Conservation (phyloP, 371 early-diverging fungal genomes). For the Actinomortierella ambigua region DNA sequence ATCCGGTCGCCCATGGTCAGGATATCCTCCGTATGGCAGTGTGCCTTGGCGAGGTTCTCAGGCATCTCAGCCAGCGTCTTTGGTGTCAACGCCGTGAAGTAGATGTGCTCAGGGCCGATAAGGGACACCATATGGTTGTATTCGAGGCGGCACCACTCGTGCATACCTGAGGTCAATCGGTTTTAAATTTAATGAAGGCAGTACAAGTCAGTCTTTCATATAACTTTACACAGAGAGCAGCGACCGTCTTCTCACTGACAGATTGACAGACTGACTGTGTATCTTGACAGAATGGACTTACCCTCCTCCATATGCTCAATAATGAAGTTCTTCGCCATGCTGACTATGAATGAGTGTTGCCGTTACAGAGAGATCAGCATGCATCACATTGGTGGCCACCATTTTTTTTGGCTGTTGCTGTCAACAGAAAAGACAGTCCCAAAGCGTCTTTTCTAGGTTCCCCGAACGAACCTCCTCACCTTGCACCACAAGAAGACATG, state of each 20-base stretch:
- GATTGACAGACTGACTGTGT: constrained; percentile 20
- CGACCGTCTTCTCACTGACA: not conserved
- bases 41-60: constrained; percentile 57
- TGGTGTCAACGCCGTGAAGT: constrained; percentile 62
- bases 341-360: constrained; percentile 4
- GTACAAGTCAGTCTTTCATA: too few species aligned
- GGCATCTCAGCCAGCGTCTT: constrained; percentile 58
- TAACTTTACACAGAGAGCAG: not conserved
- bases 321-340: constrained; percentile 57
- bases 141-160: constrained; percentile 77
- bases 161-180: constrained; percentile 50
- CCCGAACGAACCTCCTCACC: too few species aligned
- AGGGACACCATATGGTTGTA: constrained; percentile 76
- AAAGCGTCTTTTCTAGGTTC: too few species aligned
- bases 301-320: constrained; percentile 81
- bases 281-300: constrained; percentile 19
- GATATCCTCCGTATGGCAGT: constrained; percentile 64
- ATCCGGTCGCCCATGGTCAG: constrained; percentile 59
- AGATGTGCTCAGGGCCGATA: constrained; percentile 61
- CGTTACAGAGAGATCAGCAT: too few species aligned
- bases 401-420: too few species aligned
- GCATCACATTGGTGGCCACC: too few species aligned
- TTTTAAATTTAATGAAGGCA: not conserved
- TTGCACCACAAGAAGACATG: constrained; percentile 1
- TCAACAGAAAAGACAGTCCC: too few species aligned